Conservation (phyloP, 257 asterid species). For the Leptodermis oblonga region DNA sequence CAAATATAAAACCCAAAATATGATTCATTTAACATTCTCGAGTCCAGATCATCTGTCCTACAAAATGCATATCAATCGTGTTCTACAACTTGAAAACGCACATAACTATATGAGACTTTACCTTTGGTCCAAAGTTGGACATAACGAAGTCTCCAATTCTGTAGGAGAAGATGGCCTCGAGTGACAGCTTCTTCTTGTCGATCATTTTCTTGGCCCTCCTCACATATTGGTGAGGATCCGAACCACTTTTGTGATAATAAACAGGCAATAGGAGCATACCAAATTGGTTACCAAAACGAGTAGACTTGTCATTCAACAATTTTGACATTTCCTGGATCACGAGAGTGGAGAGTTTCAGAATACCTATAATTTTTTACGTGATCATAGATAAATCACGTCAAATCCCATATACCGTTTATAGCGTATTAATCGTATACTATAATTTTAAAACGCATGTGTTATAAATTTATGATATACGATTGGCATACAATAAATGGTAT, state of each 20-base stretch:
- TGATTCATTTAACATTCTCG: no score
- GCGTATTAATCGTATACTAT: no score
- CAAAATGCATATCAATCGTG: no score
- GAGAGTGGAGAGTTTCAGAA: no score
- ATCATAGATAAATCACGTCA: background rate
- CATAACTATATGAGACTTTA: constrained; percentile 6
- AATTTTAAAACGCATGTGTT: no score
- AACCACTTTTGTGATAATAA: constrained; percentile 33
- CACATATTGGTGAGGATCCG: constrained; percentile 54
- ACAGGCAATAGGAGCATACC: constrained; percentile 69
- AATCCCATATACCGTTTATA: no score
- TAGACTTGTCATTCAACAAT: constrained; percentile 33
- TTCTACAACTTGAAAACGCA: background rate
- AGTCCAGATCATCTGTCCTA: no score
- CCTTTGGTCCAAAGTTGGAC: constrained; percentile 59
- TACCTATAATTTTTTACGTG: background rate
- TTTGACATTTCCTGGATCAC: constrained; percentile 57
- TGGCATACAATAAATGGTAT: no score
- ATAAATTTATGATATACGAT: no score
- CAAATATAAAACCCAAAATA: background rate
- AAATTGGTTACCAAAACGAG: constrained; percentile 64
- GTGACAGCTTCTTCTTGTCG: constrained; percentile 70
- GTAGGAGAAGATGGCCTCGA: constrained; percentile 64
- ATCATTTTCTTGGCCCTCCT: constrained; percentile 69
- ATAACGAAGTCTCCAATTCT: constrained; percentile 37